Conservation (phyloP, 169 alveolate species). For the Toxoplasma gondii region DNA sequence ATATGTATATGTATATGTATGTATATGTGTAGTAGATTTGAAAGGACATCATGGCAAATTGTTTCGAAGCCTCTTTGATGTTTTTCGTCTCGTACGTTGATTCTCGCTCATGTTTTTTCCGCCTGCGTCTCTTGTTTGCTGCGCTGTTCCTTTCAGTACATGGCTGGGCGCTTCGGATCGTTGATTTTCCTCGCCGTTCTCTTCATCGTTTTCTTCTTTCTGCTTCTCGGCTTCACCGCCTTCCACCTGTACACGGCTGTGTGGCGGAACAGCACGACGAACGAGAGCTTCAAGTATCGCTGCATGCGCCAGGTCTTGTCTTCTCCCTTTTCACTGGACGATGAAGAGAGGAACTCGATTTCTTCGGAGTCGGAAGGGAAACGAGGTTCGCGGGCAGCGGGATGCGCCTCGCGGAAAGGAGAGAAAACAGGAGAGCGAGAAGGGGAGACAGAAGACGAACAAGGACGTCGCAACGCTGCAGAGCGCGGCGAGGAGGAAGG, state of each 20-base stretch:
- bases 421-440: not conserved
- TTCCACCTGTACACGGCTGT: constrained; percentile 17
- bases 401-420: not conserved
- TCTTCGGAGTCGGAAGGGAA: not conserved
- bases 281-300: constrained; percentile 41
- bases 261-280: constrained; percentile 29
- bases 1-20: not conserved
- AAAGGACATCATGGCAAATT: too few species aligned
- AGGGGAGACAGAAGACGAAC: not conserved
- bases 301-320: constrained; percentile 29
- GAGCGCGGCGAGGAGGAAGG: not conserved
- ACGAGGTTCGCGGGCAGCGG: not conserved
- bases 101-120: not conserved
- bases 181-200: constrained; percentile 20
- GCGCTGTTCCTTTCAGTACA: not conserved
- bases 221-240: constrained; percentile 25
- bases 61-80: not conserved
- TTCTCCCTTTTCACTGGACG: not conserved
- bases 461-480: not conserved
- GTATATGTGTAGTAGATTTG: not conserved
- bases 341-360: not conserved
- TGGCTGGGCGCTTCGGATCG: constrained; percentile 1
- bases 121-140: not conserved
- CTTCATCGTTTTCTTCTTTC: constrained; percentile 15
- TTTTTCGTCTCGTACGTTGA: not conserved